These are phyloP conservation scores for Thuidium tamariscinum DNA, from an alignment of 225 moss, liverwort and hornwort genomes.

Conservation along the genomic window DNA sequence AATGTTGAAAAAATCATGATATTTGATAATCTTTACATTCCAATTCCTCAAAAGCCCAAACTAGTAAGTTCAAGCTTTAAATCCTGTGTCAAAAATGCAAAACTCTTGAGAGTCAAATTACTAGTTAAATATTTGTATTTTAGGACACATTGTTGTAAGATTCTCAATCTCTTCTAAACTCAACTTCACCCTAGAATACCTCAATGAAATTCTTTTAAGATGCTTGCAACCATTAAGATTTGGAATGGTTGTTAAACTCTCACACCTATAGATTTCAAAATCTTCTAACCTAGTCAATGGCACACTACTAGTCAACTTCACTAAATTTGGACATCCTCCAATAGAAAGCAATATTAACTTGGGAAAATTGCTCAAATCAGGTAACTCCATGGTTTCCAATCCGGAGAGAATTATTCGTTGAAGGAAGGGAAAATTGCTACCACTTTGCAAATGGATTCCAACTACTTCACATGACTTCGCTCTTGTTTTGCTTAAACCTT, in stretches of 20 bases:
- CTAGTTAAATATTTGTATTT: too few species aligned
- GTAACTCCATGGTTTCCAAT: fast-evolving
- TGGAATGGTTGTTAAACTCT: not conserved
- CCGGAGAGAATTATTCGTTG: fast-evolving
- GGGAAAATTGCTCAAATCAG: not conserved
- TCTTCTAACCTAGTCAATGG: not conserved
- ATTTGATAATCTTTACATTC: too few species aligned
- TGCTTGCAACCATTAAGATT: not conserved
- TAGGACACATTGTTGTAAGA: too few species aligned
- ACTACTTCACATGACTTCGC: not conserved
- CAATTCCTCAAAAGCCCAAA: too few species aligned
- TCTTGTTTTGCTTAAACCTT: fast-evolving
- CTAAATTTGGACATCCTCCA: fast-evolving
- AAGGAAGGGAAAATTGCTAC: not conserved
- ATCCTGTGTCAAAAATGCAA: too few species aligned
- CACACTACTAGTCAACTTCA: not conserved
- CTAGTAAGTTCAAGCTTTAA: too few species aligned
- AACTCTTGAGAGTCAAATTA: too few species aligned
- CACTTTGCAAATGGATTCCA: not conserved
- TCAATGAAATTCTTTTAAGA: fast-evolving
- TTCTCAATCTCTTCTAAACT: too few species aligned
- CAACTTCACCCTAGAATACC: fast-evolving
- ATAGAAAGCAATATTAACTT: fast-evolving
- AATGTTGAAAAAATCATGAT: too few species aligned
- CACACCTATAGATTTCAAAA: fast-evolving